Evolutionary conservation across 2,329 filamentous ascomycete genomes (phyloP).

Genomic region (Parascedosporium putredinis): DNA sequence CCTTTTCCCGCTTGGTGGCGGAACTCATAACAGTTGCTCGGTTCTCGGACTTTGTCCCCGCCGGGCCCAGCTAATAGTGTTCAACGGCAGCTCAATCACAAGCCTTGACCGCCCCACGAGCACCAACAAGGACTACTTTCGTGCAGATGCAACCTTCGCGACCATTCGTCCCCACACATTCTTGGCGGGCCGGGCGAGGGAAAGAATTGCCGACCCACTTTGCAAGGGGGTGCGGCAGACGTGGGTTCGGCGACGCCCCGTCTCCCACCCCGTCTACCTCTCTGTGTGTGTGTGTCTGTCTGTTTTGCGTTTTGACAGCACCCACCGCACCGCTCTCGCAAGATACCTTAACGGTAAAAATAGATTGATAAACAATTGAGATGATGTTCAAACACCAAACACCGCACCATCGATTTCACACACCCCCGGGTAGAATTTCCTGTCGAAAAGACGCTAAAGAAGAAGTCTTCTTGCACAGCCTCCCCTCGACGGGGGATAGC

Average conservation of each 20-base stretch:
- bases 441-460: background rate
- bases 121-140: no score
- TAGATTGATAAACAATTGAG: slow-evolving; percentile 2
- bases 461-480: slow-evolving; percentile 3
- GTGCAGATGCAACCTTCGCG: no score
- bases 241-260: no score
- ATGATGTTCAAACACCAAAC: background rate
- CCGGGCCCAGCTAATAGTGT: no score
- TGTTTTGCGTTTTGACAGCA: no score
- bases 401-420: background rate
- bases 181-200: background rate
- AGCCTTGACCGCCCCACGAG: background rate
- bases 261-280: no score
- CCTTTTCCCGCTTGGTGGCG: background rate
- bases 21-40: no score
- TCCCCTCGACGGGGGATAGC: background rate
- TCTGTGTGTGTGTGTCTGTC: no score
- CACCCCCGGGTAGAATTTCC: background rate
- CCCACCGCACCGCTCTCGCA: no score
- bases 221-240: no score
- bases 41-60: slow-evolving; percentile 3
- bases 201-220: slow-evolving; percentile 1
- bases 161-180: background rate
- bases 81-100: no score
- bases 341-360: background rate